Evolutionary conservation across 305 asterid genomes (phyloP).

Genomic region (Fraxinus nigra): DNA sequence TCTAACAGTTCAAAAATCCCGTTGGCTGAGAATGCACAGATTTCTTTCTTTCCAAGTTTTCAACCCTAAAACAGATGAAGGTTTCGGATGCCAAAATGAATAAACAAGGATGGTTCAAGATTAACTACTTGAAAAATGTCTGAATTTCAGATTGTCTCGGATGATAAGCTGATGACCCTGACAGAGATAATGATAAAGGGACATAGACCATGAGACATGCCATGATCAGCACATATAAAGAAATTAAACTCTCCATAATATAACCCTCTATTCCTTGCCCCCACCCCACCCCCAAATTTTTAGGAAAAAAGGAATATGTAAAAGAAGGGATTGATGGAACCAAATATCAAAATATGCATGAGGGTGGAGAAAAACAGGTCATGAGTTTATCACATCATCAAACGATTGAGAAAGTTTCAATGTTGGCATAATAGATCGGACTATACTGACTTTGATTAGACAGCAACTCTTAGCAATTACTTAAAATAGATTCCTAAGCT

Average conservation of each 20-base stretch:
- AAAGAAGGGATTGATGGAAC: not conserved
- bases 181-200: not conserved
- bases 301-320: not conserved
- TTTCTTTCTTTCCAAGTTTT: not conserved
- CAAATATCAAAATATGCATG: not conserved
- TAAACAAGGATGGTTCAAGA: not conserved
- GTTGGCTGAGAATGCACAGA: not conserved
- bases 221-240: not conserved
- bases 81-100: not conserved
- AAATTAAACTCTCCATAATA: not conserved
- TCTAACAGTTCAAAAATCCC: not conserved
- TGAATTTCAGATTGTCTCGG: not conserved
- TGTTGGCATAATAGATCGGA: not conserved
- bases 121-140: not conserved
- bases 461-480: not conserved
- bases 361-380: not conserved
- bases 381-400: not conserved
- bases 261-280: not conserved
- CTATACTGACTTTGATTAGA: not conserved
- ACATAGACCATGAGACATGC: not conserved
- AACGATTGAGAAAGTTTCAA: not conserved
- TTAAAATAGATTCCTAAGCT: not conserved
- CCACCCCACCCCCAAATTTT: not conserved
- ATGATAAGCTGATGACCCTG: not conserved
- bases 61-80: not conserved